Percentiles rank a stretch among this genome's conserved stretches.
Conservation (phyloP, 805 yeast species). For the Kazachstania martiniae region DNA sequence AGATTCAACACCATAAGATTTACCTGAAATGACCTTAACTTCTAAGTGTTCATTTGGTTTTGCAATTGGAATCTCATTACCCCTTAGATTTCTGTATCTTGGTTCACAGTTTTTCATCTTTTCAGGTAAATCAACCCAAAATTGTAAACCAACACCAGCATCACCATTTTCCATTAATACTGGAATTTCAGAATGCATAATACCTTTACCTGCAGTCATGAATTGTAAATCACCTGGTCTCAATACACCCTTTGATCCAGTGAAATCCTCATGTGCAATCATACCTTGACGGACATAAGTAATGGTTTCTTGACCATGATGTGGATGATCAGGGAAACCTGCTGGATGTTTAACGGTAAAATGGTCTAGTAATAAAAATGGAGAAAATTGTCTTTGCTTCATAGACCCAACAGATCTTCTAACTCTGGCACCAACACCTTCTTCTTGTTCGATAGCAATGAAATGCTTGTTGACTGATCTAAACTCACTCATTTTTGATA, state of each 20-base stretch:
- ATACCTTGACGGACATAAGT: constrained; percentile 56
- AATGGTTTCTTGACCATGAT: constrained; percentile 74
- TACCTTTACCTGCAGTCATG: constrained; percentile 88
- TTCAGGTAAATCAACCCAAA: constrained; percentile 80
- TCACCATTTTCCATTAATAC: constrained; percentile 38
- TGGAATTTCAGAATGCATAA: constrained; percentile 83
- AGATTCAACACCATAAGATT: constrained; percentile 64
- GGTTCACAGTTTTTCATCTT: constrained; percentile 54
- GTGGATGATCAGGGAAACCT: constrained; percentile 81
- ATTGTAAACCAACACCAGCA: constrained; percentile 60
- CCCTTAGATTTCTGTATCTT: constrained; percentile 65
- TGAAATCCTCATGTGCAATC: constrained; percentile 76
- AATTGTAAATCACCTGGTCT: constrained; percentile 80
- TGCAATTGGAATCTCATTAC: constrained; percentile 60
- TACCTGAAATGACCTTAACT: constrained; percentile 59
- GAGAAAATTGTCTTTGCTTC: constrained; percentile 63
- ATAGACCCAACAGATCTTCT: constrained; percentile 69
- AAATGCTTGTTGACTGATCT: constrained; percentile 43
- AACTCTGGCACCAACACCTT: constrained; percentile 84
- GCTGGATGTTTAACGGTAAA: constrained; percentile 52
- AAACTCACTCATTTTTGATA: no score
- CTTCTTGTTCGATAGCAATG: constrained; percentile 59
- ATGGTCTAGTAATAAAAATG: constrained; percentile 75
- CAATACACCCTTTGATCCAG: constrained; percentile 70
- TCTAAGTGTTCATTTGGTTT: constrained; percentile 51